These are phyloP conservation scores for Nicotiana obtusifolia DNA, from an alignment of 257 asterid species.

Conservation along the genomic window DNA sequence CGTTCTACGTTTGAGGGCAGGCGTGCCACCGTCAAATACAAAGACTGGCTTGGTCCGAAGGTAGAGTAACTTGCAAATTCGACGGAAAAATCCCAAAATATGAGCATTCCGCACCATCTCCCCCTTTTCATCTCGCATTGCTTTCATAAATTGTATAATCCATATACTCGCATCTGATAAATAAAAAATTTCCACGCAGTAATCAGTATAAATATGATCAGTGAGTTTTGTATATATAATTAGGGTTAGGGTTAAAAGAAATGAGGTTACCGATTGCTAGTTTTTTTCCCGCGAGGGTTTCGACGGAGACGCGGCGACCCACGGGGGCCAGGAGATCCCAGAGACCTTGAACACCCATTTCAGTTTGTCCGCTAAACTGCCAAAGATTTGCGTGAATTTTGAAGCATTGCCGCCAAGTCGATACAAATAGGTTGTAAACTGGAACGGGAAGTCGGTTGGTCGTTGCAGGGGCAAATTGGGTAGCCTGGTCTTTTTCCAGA, in stretches of 20 bases:
- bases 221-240: not conserved
- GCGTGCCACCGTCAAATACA: slow-evolving; percentile 95
- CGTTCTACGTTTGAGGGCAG: slow-evolving; percentile 90
- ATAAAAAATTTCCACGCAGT: not conserved
- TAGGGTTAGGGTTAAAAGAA: slow-evolving; percentile 28
- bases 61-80: slow-evolving; percentile 87
- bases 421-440: not conserved
- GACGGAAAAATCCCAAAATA: slow-evolving; percentile 80
- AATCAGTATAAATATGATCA: not conserved
- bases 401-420: slow-evolving; percentile 16
- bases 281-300: slow-evolving; percentile 82
- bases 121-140: slow-evolving; percentile 96
- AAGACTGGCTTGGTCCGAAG: slow-evolving; percentile 91
- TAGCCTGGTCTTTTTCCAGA: not conserved
- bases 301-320: slow-evolving; percentile 98
- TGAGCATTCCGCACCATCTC: slow-evolving; percentile 96
- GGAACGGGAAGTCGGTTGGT: slow-evolving; percentile 13
- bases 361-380: not conserved
- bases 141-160: slow-evolving; percentile 98
- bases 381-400: not conserved
- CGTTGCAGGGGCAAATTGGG: not conserved
- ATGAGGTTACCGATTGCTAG: slow-evolving; percentile 76
- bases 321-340: slow-evolving; percentile 97
- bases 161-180: slow-evolving; percentile 90
- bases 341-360: slow-evolving; percentile 90